Evolutionary conservation across 257 asterid genomes (phyloP).

Genomic region (Vinca minor): DNA sequence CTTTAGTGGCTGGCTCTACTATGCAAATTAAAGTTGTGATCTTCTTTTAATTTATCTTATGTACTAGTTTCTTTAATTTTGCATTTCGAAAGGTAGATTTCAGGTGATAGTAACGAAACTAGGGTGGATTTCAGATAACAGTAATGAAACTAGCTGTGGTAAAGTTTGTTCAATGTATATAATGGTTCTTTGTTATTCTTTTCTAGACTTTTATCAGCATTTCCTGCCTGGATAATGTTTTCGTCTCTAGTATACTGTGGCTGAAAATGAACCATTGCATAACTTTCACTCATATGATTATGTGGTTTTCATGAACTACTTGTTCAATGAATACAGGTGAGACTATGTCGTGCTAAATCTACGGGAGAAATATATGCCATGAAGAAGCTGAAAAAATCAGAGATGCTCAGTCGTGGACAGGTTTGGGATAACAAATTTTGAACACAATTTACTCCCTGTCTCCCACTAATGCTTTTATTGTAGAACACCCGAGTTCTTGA

Average conservation of each 20-base stretch:
- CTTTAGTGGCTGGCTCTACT: neutral
- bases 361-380: slow-evolving; percentile 92
- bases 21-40: neutral
- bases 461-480: neutral
- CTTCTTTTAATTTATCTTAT: neutral
- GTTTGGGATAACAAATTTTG: slow-evolving; percentile 28
- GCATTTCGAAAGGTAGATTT: neutral
- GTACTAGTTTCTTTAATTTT: neutral
- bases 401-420: slow-evolving; percentile 98
- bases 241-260: neutral
- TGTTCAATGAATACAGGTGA: slow-evolving; percentile 53
- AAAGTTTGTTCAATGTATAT: neutral
- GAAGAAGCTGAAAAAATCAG: slow-evolving; percentile 91
- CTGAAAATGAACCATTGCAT: neutral
- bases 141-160: too few relatives aligned
- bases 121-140: too few relatives aligned
- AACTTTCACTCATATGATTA: neutral
- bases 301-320: slow-evolving; percentile 8
- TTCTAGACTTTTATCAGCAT: neutral
- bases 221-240: neutral
- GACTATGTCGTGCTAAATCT: slow-evolving; percentile 75
- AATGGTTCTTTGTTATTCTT: neutral
- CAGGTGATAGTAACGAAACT: too few relatives aligned
- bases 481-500: neutral
- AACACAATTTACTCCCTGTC: neutral